These are phyloP conservation scores for Zymoseptoria crescenta DNA, from an alignment of 2,329 filamentous ascomycete genomes.

Conservation along the genomic window DNA sequence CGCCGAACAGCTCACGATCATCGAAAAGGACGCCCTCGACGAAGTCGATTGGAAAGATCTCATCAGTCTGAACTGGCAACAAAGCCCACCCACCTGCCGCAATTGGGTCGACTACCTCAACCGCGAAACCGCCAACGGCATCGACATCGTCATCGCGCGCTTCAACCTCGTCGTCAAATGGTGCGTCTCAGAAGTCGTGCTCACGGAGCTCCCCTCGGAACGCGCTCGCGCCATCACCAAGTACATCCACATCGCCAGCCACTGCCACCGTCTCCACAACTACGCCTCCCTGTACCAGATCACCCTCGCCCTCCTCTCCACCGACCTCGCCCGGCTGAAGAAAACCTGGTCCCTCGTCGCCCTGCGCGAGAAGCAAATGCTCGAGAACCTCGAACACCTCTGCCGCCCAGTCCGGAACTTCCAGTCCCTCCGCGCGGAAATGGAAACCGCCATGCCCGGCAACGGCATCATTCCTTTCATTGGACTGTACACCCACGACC, in stretches of 20 bases:
- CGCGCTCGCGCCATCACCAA: constrained; percentile 71
- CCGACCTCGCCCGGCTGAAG: constrained; percentile 59
- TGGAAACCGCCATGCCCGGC: constrained; percentile 56
- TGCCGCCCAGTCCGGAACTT: constrained; percentile 75
- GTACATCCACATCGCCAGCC: constrained; percentile 70
- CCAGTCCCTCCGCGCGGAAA: constrained; percentile 66
- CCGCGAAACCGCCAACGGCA: constrained; percentile 48
- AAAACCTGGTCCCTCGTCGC: constrained; percentile 67
- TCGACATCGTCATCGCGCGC: constrained; percentile 75
- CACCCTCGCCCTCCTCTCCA: constrained; percentile 66
- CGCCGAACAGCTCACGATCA: constrained; percentile 75
- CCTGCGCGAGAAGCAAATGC: constrained; percentile 54
- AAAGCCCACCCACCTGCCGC: constrained; percentile 37
- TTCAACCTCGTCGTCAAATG: constrained; percentile 88
- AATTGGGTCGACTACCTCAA: constrained; percentile 76
- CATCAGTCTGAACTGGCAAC: constrained; percentile 75
- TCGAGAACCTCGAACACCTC: constrained; percentile 62
- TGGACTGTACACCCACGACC: constrained; percentile 71
- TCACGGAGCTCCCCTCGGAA: constrained; percentile 65
- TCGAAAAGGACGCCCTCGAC: constrained; percentile 77
- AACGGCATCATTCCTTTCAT: constrained; percentile 77
- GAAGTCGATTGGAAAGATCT: constrained; percentile 85
- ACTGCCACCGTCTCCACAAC: constrained; percentile 69
- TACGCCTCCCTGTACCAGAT: constrained; percentile 80
- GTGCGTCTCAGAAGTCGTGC: constrained; percentile 70